Evolutionary conservation across 2,329 filamentous ascomycete genomes (phyloP).

Genomic region (Ophiocordyceps camponoti-leonardi): DNA sequence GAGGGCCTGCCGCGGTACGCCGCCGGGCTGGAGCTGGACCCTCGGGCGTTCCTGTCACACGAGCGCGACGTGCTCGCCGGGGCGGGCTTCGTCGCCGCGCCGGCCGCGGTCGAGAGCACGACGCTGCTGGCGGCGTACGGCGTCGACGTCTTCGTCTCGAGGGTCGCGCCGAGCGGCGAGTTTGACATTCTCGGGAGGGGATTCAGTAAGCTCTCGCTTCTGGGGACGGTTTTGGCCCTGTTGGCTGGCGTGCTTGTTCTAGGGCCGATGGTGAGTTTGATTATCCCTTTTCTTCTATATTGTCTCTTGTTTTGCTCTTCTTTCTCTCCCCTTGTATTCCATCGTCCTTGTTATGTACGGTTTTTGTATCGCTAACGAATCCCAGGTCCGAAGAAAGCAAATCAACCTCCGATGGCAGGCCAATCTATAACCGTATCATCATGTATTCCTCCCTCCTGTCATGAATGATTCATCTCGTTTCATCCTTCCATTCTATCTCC

Average conservation of each 20-base stretch:
- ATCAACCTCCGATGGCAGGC: slow-evolving; percentile 47
- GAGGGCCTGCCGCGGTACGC: slow-evolving; percentile 68
- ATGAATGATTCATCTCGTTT: accelerated
- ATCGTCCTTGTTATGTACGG: not conserved
- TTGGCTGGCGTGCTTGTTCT: slow-evolving; percentile 59
- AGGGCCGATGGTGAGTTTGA: slow-evolving; percentile 64
- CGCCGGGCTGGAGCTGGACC: slow-evolving; percentile 68
- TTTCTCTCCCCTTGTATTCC: too few relatives aligned
- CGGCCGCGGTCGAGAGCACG: slow-evolving; percentile 79
- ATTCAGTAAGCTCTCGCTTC: slow-evolving; percentile 77
- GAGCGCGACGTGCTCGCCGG: slow-evolving; percentile 66
- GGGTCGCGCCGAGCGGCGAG: slow-evolving; percentile 69
- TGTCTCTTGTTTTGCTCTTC: not conserved
- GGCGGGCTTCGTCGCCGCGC: slow-evolving; percentile 52
- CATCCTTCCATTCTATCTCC: too few relatives aligned
- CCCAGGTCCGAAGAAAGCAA: slow-evolving; percentile 44
- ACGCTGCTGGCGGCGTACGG: slow-evolving; percentile 80
- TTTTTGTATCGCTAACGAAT: not conserved
- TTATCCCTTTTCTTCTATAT: not conserved
- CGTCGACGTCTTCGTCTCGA: slow-evolving; percentile 72
- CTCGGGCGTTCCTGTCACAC: slow-evolving; percentile 66
- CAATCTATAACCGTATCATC: too few relatives aligned
- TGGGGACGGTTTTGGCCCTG: slow-evolving; percentile 70
- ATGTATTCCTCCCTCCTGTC: not conserved
- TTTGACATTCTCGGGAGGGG: slow-evolving; percentile 90